Evolutionary conservation across 108 stramenopile genomes (phyloP), one percentile per base, ranked within the genome.

Genomic region (Thalassiosira profunda): DNA sequence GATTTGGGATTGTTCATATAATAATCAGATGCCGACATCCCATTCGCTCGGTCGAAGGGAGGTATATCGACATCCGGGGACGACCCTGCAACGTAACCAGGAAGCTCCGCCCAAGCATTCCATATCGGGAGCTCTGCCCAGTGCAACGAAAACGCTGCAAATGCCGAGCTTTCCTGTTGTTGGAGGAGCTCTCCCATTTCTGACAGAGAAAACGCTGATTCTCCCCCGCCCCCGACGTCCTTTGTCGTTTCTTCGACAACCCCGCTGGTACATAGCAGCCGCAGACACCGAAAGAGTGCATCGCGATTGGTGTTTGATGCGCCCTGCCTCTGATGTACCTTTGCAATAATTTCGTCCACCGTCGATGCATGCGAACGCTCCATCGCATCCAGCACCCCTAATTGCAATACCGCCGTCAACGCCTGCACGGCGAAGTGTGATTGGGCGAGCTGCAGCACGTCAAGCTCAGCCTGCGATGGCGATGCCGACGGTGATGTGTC

Each of bases 91-190:
- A 77, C 63, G 51, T 71, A 77, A 40, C 43, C 40, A 14, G 76
- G 70, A 44, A 77, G 64, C 20, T 77, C 31, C n/a, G 64, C 58
- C 76, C 70, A 77, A 49, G 76, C 70, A 58, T 66, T 51, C 76
- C 76, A 77, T n/a, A 77, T 8, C 18, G 76, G 63, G 6, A 5
- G 1, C 28, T 77, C 76, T 28, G 47, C 43, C 76, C 76, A 72
- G 52, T 77, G 76, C 49, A 67, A 55, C n/a, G n/a, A n/a, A n/a
- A 14, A 41, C 40, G 40, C 40, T n/a, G 40, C 40, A 41, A 14
- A 14, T 14, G 40, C 14, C 40, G 14, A 41, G 40, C 14, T 14
- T 41, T 14, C 40, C 40, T 14, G 40, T 41, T 14, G 14, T 66
- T 60, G 64, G 20, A 74, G 58, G 3, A 65, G 51, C 38, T 29